Evolutionary conservation across 2,329 filamentous ascomycete species (phyloP).

Genomic region (Colletotrichum somersetense): DNA sequence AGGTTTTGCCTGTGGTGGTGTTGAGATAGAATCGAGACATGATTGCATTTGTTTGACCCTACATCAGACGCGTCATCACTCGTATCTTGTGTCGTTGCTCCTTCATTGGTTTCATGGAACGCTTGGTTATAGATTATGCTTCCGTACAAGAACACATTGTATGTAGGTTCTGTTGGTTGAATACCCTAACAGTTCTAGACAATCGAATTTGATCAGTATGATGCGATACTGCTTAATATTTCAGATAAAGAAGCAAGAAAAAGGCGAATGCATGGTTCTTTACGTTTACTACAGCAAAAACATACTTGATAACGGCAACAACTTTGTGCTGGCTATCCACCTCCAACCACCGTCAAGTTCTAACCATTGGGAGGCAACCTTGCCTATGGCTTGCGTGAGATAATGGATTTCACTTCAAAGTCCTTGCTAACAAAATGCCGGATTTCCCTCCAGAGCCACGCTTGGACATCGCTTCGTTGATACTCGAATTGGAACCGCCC

Average conservation of each 20-base stretch:
- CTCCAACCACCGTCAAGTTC: background rate
- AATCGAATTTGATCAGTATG: too few relatives aligned
- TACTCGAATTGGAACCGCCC: background rate
- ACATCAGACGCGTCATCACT: background rate
- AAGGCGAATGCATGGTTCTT: rapidly evolving
- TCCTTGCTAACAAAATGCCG: background rate
- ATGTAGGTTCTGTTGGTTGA: too few relatives aligned
- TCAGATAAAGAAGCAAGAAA: too few relatives aligned
- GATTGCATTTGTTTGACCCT: background rate
- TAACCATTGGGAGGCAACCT: background rate
- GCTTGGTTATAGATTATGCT: background rate
- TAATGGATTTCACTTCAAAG: background rate
- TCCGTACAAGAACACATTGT: background rate
- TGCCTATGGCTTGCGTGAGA: background rate
- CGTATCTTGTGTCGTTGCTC: background rate
- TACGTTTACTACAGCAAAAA: background rate
- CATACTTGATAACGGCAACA: background rate
- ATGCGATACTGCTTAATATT: too few relatives aligned
- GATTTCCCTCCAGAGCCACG: background rate
- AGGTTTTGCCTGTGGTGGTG: background rate
- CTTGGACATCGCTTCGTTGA: background rate
- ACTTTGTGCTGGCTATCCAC: too few relatives aligned
- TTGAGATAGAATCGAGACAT: background rate
- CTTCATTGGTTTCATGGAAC: background rate
- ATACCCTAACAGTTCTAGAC: too few relatives aligned